Conservation (phyloP, 352 stramenopile genomes). For the Pythium volutum region DNA sequence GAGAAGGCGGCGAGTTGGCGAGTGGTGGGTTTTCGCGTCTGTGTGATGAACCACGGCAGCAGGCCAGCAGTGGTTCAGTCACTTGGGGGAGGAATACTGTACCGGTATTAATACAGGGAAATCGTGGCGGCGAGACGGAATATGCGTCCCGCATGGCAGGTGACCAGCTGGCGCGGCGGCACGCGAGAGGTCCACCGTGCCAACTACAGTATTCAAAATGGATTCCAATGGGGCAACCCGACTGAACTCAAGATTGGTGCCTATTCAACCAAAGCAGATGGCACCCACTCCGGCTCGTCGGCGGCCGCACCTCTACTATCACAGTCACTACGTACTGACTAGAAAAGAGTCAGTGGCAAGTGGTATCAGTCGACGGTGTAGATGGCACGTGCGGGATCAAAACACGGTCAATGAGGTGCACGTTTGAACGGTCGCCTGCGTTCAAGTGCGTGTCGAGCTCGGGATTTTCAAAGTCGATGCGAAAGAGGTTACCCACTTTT, state of each 20-base stretch:
- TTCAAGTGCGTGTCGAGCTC: slow-evolving; percentile 74
- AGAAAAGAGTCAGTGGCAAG: not conserved
- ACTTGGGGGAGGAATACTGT: not conserved
- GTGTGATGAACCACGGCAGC: not conserved
- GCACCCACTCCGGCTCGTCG: not conserved
- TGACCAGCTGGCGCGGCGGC: slow-evolving; percentile 10
- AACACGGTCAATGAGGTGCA: slow-evolving; percentile 78
- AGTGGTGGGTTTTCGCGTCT: slow-evolving; percentile 1
- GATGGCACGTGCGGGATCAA: slow-evolving; percentile 14
- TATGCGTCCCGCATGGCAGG: slow-evolving; percentile 4
- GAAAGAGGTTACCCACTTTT: slow-evolving; percentile 81
- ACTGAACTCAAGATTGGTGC: not conserved
- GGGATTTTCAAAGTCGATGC: slow-evolving; percentile 82
- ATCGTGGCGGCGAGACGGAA: not conserved
- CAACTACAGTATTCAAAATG: no score
- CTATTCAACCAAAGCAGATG: not conserved
- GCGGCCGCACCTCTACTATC: not conserved
- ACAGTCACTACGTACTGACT: not conserved
- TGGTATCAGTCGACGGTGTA: not conserved
- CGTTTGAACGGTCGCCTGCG: slow-evolving; percentile 70
- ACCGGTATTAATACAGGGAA: no score
- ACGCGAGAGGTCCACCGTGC: no score
- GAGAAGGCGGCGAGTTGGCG: slow-evolving; percentile 13
- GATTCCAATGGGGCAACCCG: not conserved
- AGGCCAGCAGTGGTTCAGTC: not conserved